Evolutionary conservation across 2,329 filamentous ascomycete species (phyloP), one percentile per base, ranked within the genome.

Genomic region (Ceratocystis huliohia): DNA sequence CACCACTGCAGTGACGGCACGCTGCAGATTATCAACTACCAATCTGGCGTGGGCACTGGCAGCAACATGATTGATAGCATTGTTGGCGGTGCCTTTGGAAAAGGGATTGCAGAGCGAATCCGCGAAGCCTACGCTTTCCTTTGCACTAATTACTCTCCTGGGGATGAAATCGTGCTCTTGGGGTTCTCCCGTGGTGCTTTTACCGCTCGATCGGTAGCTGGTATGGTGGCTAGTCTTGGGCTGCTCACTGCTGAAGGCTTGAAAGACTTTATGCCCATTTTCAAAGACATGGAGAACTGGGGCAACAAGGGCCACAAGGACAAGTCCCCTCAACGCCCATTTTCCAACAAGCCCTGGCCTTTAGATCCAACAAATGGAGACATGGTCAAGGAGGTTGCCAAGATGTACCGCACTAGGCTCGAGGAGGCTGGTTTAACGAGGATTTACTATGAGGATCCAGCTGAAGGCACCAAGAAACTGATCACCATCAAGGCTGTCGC

Each of bases 111-210:
- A 30, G 81, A 87, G 75, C 73, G 76, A 66, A 79, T 87, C 65
- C 80, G 83, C 13, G 84, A 86, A 72, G 81, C 83, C 1, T 87
- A 87, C 71, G 78, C 80, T 3, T 87, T 85, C 71, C 75, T 86
- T 1, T 84, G 82, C 65, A 79, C 81, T 70, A 87, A 86, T 73
- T 86, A 85, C 70, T 77, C 78, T 65, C 78, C 80, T 65, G 81
- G 81, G 2, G 82, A 85, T 68, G 79, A 84, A 69, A 82, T 84
- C 61, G 74, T 82, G 61, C 76, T 84, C 33, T 73, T 84, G 33
- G 82, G 82, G 2, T 85, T 82, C 75, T 84, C 81, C 1, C 78
- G 82, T 15, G 82, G 82, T 3, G 82, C 82, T 3, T 85, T 84
- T 70, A 85, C 81, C 0, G 81, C 78, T 1, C 77, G 82, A n/a